Percentiles rank a stretch among this genome's conserved stretches.
phyloP scores from a whole-genome alignment of 768 basidiomycete species.

The Auriculariales sp. region DNA sequence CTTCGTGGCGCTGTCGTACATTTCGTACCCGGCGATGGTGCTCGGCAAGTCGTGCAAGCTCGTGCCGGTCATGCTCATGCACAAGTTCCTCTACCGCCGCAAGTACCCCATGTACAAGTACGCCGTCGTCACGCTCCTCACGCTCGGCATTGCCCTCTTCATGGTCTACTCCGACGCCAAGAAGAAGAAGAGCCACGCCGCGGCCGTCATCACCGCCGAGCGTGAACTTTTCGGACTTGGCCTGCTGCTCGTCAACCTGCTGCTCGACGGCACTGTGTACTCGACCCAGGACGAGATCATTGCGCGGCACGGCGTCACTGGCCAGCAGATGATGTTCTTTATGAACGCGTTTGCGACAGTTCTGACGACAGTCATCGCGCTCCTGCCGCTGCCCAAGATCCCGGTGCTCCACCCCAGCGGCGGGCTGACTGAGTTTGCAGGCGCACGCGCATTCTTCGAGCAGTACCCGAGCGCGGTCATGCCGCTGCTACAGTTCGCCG shows the following conservation, averaged over 20 bases:
- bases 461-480: conserved; percentile 59
- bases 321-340: conserved; percentile 99
- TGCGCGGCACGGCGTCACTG: conserved; percentile 48
- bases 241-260: conserved; percentile 73
- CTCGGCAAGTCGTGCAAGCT: conserved; percentile 98
- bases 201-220: conserved; percentile 20
- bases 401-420: conserved; percentile 67
- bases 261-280: conserved; percentile 87
- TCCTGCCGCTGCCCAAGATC: conserved; percentile 67
- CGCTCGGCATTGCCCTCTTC: conserved; percentile 80
- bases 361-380: conserved; percentile 49
- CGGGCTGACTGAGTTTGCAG: conserved; percentile 46
- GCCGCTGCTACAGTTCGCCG: conserved; percentile 71
- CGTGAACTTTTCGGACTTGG: conserved; percentile 48
- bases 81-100: conserved; percentile 86
- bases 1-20: conserved; percentile 86
- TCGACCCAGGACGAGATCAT: conserved; percentile 98
- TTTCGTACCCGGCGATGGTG: conserved; percentile 98
- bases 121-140: conserved; percentile 86
- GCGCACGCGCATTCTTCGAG: conserved; percentile 58
- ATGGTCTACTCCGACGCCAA: conserved; percentile 70
- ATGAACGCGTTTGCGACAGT: conserved; percentile 81
- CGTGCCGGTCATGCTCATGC: conserved; percentile 97
- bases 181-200: conserved; percentile 23
- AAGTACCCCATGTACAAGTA: conserved; percentile 91